A percentile compares a stretch with the other conserved stretches of the same genome.
Evolutionary conservation across 176 grass and related monocot species (phyloP).

Genomic region (Aegilops speltoides): DNA sequence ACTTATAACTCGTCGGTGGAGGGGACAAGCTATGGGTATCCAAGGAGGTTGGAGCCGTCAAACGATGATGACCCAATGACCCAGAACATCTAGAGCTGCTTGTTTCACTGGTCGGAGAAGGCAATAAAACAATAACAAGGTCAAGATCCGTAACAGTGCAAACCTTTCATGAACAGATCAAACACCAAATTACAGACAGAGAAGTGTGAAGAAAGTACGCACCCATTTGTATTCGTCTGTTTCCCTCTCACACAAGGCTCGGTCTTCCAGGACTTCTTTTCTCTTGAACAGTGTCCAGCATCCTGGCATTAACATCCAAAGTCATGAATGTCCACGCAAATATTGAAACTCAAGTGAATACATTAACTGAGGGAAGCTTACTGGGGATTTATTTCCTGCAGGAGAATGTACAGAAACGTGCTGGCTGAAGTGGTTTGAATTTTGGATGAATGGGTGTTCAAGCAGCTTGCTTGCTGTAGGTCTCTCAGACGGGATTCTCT

Average conservation of each 20-base stretch:
- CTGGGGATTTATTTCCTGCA: conserved; percentile 56
- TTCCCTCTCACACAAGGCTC: conserved; percentile 47
- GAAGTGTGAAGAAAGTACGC: conserved; percentile 17
- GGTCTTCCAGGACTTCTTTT: conserved; percentile 53
- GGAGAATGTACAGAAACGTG: conserved; percentile 46
- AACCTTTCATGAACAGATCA: conserved; percentile 23
- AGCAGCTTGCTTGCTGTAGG: conserved; percentile 64
- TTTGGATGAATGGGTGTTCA: conserved; percentile 62
- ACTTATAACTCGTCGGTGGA: conserved; percentile 27
- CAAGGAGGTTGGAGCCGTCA: conserved; percentile 29
- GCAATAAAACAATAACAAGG: neutral
- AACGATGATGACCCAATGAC: conserved; percentile 44
- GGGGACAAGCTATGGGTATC: conserved; percentile 49
- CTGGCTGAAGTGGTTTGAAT: conserved; percentile 47
- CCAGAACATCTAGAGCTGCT: conserved; percentile 41
- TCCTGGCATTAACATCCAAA: conserved; percentile 46
- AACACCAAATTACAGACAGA: neutral
- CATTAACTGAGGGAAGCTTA: conserved; percentile 17
- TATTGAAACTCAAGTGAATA: neutral
- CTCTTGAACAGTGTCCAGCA: conserved; percentile 37
- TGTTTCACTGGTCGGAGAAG: conserved; percentile 39
- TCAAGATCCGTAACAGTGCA: neutral
- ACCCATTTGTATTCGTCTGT: conserved; percentile 43
- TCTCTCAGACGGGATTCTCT: conserved; percentile 72
- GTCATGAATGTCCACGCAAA: conserved; percentile 7